These are phyloP conservation scores for Pythium vanterpoolii DNA, from an alignment of 352 stramenopile genomes.

Conservation along the genomic window DNA sequence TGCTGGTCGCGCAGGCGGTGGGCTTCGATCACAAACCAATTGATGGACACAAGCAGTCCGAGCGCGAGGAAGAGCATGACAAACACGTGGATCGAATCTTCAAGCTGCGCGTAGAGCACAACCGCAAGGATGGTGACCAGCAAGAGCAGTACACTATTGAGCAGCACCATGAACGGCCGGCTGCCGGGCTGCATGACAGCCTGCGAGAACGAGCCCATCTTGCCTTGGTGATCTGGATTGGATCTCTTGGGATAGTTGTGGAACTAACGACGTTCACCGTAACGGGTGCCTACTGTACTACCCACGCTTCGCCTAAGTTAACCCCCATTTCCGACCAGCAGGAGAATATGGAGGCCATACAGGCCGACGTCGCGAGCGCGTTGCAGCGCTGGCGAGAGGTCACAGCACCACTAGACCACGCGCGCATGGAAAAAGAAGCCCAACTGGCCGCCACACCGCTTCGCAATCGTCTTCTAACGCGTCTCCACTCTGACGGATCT, in stretches of 20 bases:
- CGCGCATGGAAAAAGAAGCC: constrained; percentile 5
- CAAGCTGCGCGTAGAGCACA: constrained; percentile 77
- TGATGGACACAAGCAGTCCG: constrained; percentile 81
- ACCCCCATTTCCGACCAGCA: background rate
- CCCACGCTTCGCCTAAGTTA: background rate
- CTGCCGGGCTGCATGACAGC: constrained; percentile 63
- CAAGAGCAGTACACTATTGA: constrained; percentile 67
- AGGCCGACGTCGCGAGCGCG: constrained; percentile 16
- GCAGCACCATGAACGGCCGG: constrained; percentile 64
- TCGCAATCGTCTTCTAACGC: background rate
- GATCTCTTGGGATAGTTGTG: background rate
- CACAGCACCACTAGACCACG: constrained; percentile 19
- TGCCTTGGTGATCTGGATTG: background rate
- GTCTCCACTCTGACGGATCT: no score
- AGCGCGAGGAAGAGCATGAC: constrained; percentile 81
- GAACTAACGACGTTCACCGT: background rate
- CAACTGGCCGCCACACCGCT: background rate
- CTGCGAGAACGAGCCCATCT: constrained; percentile 38
- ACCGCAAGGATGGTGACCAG: constrained; percentile 72
- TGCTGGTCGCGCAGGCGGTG: constrained; percentile 56
- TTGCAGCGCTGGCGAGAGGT: constrained; percentile 23
- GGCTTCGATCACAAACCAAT: constrained; percentile 83
- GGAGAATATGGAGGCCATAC: background rate
- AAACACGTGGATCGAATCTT: constrained; percentile 81
- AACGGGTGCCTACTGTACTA: background rate